Percentiles rank a stretch among this genome's conserved stretches.
phyloP scores from a whole-genome alignment of 1,139 yeast genomes.

The Spencermartinsiella ligniputridi region DNA sequence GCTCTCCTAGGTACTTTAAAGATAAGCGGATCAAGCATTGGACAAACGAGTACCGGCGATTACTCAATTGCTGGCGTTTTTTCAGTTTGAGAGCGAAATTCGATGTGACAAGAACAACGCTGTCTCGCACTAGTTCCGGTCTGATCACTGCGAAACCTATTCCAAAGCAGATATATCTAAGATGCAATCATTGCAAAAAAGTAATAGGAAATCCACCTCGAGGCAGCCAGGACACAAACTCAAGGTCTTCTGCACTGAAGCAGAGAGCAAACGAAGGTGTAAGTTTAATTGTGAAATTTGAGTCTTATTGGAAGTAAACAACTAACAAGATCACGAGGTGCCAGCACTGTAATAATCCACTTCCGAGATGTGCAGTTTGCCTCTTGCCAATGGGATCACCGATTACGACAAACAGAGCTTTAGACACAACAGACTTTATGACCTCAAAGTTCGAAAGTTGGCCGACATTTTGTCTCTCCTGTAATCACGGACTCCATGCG shows the following conservation, averaged over 20 bases:
- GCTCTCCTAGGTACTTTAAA: conserved; percentile 72
- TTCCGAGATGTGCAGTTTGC: conserved; percentile 90
- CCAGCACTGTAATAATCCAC: conserved; percentile 83
- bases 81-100: conserved; percentile 76
- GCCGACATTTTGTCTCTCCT: conserved; percentile 87
- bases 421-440: conserved; percentile 13
- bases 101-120: conserved; percentile 70
- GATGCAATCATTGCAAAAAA: conserved; percentile 78
- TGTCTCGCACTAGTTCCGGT: conserved; percentile 54
- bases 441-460: conserved; percentile 37
- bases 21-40: conserved; percentile 72
- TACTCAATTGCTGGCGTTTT: conserved; percentile 81
- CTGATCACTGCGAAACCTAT: conserved; percentile 45
- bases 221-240: conserved; percentile 3
- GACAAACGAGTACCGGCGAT: conserved; percentile 62
- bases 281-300: too few relatives aligned
- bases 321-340: conserved; percentile 37
- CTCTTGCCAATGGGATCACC: conserved; percentile 69
- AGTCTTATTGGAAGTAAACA: not conserved
- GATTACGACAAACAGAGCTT: conserved; percentile 42
- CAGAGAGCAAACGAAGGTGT: conserved; percentile 4
- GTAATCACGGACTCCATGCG: conserved; percentile 93
- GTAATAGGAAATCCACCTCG: conserved; percentile 13
- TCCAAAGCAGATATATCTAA: conserved; percentile 73
- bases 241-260: not conserved